These are phyloP conservation scores for Populus hybrid DNA, from an alignment of 441 rosid species.

Conservation along the genomic window DNA sequence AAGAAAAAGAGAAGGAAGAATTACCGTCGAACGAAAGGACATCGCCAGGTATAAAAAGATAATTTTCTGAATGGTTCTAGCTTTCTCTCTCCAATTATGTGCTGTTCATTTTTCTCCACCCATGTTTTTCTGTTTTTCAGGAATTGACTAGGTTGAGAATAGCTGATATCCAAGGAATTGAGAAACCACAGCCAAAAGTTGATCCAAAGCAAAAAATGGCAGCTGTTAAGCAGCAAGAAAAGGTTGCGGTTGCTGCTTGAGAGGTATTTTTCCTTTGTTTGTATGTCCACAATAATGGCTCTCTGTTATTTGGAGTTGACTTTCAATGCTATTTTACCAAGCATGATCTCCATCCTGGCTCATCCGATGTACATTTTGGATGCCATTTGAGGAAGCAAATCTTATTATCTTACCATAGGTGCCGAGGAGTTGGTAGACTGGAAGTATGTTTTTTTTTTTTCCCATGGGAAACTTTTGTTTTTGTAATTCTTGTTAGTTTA, in stretches of 20 bases:
- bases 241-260: conserved; percentile 52
- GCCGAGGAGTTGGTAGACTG: neutral
- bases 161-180: conserved; percentile 80
- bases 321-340: conserved; percentile 7
- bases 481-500: neutral
- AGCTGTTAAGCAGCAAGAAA: conserved; percentile 39
- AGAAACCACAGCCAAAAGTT: conserved; percentile 50
- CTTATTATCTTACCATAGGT: neutral
- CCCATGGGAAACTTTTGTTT: neutral
- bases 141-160: conserved; percentile 91
- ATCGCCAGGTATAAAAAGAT: conserved; percentile 66
- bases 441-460: neutral
- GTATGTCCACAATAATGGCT: conserved; percentile 20
- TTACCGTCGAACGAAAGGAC: conserved; percentile 88
- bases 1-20: conserved; percentile 95
- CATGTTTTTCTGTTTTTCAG: conserved; percentile 33
- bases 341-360: conserved; percentile 12
- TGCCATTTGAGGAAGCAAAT: conserved; percentile 16
- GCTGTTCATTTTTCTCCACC: neutral
- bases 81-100: neutral
- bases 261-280: conserved; percentile 9
- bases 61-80: conserved; percentile 1
- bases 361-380: conserved; percentile 21
- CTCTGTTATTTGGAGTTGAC: conserved; percentile 3
- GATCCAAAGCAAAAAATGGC: conserved; percentile 37